Conservation (phyloP, 2,329 filamentous ascomycete genomes). For the Nemania sp. region DNA sequence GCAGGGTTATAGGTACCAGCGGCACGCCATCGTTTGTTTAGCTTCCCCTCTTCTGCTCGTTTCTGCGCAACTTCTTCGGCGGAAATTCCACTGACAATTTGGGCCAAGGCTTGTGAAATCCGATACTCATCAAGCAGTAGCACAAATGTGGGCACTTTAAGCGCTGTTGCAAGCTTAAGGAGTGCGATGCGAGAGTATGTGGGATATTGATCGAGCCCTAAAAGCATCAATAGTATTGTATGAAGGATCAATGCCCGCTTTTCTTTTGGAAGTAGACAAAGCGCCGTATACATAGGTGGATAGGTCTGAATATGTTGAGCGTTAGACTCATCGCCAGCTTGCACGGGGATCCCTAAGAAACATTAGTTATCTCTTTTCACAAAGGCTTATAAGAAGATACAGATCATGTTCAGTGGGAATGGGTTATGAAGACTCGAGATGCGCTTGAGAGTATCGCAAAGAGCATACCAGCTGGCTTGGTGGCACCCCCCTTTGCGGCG, state of each 20-base stretch:
- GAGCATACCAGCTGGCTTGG: slow-evolving; percentile 43
- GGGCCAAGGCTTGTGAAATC: slow-evolving; percentile 73
- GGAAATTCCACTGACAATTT: slow-evolving; percentile 72
- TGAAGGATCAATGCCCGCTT: slow-evolving; percentile 72
- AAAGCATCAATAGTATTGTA: slow-evolving; percentile 68
- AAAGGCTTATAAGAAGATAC: background rate
- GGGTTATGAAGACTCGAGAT: slow-evolving; percentile 22
- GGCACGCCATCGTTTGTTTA: slow-evolving; percentile 54
- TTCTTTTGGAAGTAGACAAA: slow-evolving; percentile 62
- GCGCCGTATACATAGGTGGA: slow-evolving; percentile 61
- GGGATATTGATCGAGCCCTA: slow-evolving; percentile 78
- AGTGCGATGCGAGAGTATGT: slow-evolving; percentile 74
- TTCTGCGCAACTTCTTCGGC: slow-evolving; percentile 67
- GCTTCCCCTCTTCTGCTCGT: slow-evolving; percentile 65
- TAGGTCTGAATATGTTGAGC: slow-evolving; percentile 54
- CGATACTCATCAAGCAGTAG: slow-evolving; percentile 74
- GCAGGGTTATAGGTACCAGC: slow-evolving; percentile 58
- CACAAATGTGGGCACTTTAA: slow-evolving; percentile 66
- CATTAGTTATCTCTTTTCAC: slow-evolving; percentile 20
- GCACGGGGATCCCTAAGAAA: slow-evolving; percentile 35
- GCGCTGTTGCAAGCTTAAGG: slow-evolving; percentile 68
- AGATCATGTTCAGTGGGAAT: background rate
- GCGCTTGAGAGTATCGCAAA: slow-evolving; percentile 22
- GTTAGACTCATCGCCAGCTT: slow-evolving; percentile 51
- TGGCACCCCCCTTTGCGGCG: slow-evolving; percentile 39